Evolutionary conservation across 345 rosid species (phyloP), one percentile per base, ranked within the genome.

Genomic region (Pugionium cornutum): DNA sequence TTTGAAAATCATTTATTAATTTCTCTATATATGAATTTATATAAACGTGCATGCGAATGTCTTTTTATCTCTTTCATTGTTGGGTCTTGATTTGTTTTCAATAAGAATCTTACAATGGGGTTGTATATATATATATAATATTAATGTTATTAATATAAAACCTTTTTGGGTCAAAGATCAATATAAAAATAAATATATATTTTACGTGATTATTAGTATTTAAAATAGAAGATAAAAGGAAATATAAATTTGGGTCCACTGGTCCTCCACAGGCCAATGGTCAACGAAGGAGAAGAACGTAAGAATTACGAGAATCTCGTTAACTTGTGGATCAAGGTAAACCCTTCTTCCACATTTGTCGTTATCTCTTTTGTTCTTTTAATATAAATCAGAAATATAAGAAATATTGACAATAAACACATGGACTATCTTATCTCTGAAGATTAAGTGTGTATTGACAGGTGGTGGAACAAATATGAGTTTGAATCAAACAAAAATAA

Each of bases 401-500:
- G 5, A 3, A 34, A 34, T 34, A 5, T 3, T 3, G 36, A 34
- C 3, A 34, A 34, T 34, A 34, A 3, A 34, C 7, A 5, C 5
- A 6, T 6, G 18, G 1, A 37, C 8, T 37, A 37, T 52, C 51
- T 45, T 52, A 57, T 44, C 28, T 31, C 9, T 31, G 3, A 50
- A 73, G 76, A 73, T 59, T 66, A 73, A 73, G 72, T 66, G 6
- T 58, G 76, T 52, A 51, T 73, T 58, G 62, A 72, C 76, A 72
- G 76, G 76, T 72, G 76, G 72, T 72, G 71, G 76, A 72, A 72
- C 76, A 72, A 72, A 72, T 73, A 73, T 73, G 76, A 73, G 76
- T 66, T 57, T 42, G 26, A n/a, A 7, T 29, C 32, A 2, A 27
- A 7, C 33, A 7, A 49, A 34, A 42, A 30, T 46, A 58, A 32